Base-by-base conservation (phyloP, 805 yeast species). In the Saturnispora dispora region DNA sequence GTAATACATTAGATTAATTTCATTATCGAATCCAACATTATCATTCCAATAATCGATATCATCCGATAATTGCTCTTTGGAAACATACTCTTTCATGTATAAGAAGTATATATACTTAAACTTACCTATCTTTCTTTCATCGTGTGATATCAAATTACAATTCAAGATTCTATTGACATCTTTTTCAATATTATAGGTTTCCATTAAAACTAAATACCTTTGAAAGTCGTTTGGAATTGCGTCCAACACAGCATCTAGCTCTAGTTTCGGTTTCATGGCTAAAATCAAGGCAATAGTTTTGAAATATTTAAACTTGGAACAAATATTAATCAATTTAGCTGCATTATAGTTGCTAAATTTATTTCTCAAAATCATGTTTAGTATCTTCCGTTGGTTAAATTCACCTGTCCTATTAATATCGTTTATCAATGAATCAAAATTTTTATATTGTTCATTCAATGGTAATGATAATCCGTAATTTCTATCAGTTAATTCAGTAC, bases 91-190 rank as follows among this genome's bases (percentile, higher is more conserved):
- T 13, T 30, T 48, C 51, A 42, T 48, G 18, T 15, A 48, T 3
- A 48, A 8, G 18, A 43, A 48, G 33, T 48, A 48, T 8, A 20
- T 11, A n/a, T 43, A 48, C 32, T 35, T 48, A 22, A 48, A 44
- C 25, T 48, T 48, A 5, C 18, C 43, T 15, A 42, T 15, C 2
- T 15, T 10, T 18, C 10, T 11, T 5, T 41, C 49, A 2, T 25
- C 17, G 15, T 18, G 17, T 18, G n/a, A 25, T 28, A 43, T 23
- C 27, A 36, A 5, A 37, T 37, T 37, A 15, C 32, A 45, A 15
- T 45, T 17, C 32, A 45, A 22, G n/a, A 46, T 46, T 36, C 48
- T 33, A 17, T 20, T 28, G 17, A 23, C 17, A n/a, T 45, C 42
- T 9, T 39, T n/a, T 20, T 46, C 35, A n/a, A 36, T 11, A 20